These are phyloP conservation scores for Leccinum subgranulosum DNA, from an alignment of 768 basidiomycete species.

Conservation along the genomic window DNA sequence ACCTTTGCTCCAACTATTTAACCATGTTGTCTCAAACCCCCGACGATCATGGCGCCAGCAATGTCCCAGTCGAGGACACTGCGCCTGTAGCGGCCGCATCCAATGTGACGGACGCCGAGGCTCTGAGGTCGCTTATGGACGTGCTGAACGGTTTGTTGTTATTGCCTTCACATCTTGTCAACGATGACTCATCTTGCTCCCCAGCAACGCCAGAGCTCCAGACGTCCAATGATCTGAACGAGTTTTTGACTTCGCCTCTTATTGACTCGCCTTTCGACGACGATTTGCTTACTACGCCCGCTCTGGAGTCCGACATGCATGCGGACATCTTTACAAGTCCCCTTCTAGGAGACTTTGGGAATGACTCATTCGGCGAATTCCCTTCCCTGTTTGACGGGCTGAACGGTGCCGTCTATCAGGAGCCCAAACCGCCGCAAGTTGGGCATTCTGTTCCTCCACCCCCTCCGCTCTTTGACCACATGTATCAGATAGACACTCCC, in stretches of 20 bases:
- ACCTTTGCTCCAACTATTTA: conserved; percentile 61
- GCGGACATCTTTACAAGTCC: conserved; percentile 44
- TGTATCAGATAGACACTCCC: conserved; percentile 50
- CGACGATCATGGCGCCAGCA: conserved; percentile 34
- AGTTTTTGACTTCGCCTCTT: conserved; percentile 46
- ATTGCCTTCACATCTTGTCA: accelerated
- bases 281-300: conserved; percentile 42
- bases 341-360: conserved; percentile 33
- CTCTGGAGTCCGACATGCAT: conserved; percentile 34
- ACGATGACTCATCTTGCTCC: neutral
- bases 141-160: conserved; percentile 35
- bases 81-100: conserved; percentile 23
- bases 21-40: conserved; percentile 61
- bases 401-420: conserved; percentile 14
- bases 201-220: conserved; percentile 40
- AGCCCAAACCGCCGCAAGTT: conserved; percentile 9
- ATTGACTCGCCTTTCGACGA: conserved; percentile 48
- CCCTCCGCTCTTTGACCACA: conserved; percentile 30
- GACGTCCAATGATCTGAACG: conserved; percentile 36
- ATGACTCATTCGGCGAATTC: conserved; percentile 31
- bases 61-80: conserved; percentile 30
- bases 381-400: conserved; percentile 33
- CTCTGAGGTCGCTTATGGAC: conserved; percentile 38
- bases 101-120: conserved; percentile 24
- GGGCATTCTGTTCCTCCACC: conserved; percentile 9